Conservation (phyloP, 2,329 filamentous ascomycete genomes). For the Camptophora hylomeconis region DNA sequence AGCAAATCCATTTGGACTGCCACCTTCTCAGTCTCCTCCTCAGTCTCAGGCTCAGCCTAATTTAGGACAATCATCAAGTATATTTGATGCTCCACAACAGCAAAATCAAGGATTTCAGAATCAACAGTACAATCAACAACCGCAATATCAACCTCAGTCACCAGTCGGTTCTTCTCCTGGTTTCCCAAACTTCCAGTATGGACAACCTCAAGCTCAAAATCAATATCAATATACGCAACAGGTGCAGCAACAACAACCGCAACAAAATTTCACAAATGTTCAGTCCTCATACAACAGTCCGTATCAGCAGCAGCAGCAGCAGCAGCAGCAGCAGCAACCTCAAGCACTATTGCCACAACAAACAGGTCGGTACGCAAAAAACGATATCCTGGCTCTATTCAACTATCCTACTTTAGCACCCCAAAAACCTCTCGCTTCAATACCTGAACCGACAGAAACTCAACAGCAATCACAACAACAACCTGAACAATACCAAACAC, state of each 20-base stretch:
- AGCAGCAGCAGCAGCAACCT: conserved; percentile 7
- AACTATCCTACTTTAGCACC: conserved; percentile 25
- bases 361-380: conserved; percentile 33
- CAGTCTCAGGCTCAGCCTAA: conserved; percentile 3
- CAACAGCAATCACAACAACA: conserved; percentile 8
- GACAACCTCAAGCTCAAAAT: conserved; percentile 7
- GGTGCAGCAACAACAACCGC: conserved; percentile 6
- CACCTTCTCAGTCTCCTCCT: conserved; percentile 8
- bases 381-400: conserved; percentile 33
- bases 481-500: conserved; percentile 9
- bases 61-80: background rate
- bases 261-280: conserved; percentile 5
- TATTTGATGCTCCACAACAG: conserved; percentile 4
- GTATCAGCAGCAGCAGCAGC: conserved; percentile 6
- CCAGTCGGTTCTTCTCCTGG: conserved; percentile 9
- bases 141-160: conserved; percentile 10
- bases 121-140: conserved; percentile 9
- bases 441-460: conserved; percentile 16
- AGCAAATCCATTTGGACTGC: conserved; percentile 17
- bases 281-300: conserved; percentile 3
- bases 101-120: conserved; percentile 8
- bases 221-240: too few relatives aligned
- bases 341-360: conserved; percentile 24
- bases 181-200: conserved; percentile 13
- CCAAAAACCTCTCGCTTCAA: conserved; percentile 19